Evolutionary conservation across 2,329 filamentous ascomycete genomes (phyloP).

Genomic region (Fonsecaea pedrosoi): DNA sequence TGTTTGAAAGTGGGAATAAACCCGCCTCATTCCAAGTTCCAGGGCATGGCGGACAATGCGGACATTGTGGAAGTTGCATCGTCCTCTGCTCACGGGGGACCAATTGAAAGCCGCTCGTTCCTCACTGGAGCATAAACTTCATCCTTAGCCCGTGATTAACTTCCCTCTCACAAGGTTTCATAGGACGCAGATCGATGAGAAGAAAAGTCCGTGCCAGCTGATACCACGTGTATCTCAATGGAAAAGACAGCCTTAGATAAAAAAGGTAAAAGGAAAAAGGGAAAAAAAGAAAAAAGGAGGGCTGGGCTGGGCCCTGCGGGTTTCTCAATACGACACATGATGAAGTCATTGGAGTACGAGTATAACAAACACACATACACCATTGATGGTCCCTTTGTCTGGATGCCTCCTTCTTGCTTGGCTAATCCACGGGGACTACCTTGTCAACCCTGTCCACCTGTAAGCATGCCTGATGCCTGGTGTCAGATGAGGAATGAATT

Average conservation of each 20-base stretch:
- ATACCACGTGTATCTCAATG: neutral
- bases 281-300: neutral
- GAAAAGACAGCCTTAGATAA: too few species aligned
- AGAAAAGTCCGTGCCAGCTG: neutral
- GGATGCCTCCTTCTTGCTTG: too few species aligned
- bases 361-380: neutral
- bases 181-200: neutral
- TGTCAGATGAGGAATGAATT: neutral
- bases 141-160: neutral
- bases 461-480: slow-evolving; percentile 9
- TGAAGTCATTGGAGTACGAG: neutral
- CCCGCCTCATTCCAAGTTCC: neutral
- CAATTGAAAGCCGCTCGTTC: neutral
- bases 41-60: too few species aligned
- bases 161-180: neutral
- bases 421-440: too few species aligned
- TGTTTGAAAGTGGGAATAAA: too few species aligned
- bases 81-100: neutral
- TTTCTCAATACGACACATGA: neutral
- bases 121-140: neutral
- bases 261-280: too few species aligned
- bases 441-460: neutral
- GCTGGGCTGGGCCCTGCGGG: neutral
- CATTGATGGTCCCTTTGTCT: neutral
- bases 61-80: too few species aligned